Conservation (phyloP, 2,329 filamentous ascomycete species). For the Fusarium neocosmosporiellum region DNA sequence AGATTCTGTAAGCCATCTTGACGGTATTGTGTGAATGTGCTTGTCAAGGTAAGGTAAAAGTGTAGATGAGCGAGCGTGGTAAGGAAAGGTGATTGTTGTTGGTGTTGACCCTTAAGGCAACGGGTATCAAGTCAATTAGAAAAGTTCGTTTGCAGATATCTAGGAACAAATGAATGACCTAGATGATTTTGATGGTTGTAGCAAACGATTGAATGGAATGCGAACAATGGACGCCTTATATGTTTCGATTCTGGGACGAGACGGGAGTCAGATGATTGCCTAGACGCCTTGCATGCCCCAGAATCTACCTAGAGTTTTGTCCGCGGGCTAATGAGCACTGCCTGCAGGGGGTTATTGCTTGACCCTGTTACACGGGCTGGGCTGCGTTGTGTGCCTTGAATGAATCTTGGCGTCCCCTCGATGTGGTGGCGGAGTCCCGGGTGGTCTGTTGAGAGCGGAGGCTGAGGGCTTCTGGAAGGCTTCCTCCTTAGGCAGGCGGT, state of each 20-base stretch:
- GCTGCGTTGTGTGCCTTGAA: conserved; percentile 21
- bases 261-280: not conserved
- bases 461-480: conserved; percentile 19
- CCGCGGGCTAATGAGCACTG: not conserved
- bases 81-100: not conserved
- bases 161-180: conserved; percentile 7
- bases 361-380: not conserved
- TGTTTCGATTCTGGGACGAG: conserved; percentile 2
- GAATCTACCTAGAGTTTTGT: not conserved
- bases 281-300: not conserved
- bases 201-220: conserved; percentile 3
- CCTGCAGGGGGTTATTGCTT: conserved; percentile 1
- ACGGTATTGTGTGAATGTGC: not conserved
- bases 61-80: not conserved
- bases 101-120: not conserved
- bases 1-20: conserved; percentile 72
- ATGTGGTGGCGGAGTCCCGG: conserved; percentile 17
- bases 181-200: not conserved
- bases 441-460: not conserved
- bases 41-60: not conserved
- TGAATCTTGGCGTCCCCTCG: not conserved
- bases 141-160: conserved; percentile 11
- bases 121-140: conserved; percentile 6
- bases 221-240: conserved; percentile 17
- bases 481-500: conserved; percentile 6